These are phyloP conservation scores for Entomortierella beljakovae DNA, from an alignment of 192 early-diverging fungal genomes.

Conservation along the genomic window DNA sequence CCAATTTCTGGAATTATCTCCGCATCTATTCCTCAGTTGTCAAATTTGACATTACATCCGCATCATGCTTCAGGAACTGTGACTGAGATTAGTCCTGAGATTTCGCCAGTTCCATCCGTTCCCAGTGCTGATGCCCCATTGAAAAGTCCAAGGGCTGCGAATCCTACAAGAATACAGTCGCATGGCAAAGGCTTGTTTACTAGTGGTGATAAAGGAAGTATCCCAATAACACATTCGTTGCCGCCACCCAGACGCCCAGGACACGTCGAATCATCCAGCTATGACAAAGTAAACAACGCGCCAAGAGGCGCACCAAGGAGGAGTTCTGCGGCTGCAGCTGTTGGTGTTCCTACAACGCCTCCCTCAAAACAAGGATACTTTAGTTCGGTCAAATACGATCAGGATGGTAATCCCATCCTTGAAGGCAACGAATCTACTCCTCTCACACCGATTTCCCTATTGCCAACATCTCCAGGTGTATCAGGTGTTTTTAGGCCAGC, in stretches of 20 bases:
- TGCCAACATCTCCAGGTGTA: not conserved
- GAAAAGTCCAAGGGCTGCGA: no score
- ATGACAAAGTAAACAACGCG: not conserved
- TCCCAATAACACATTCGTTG: constrained; percentile 9
- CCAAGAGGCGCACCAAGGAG: constrained; percentile 13
- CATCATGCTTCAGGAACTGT: not conserved
- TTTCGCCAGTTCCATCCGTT: no score
- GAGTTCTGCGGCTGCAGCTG: constrained; percentile 40
- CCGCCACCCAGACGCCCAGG: constrained; percentile 37
- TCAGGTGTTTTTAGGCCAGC: constrained; percentile 8
- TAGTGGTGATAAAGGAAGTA: not conserved
- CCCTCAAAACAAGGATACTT: not conserved
- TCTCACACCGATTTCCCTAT: not conserved
- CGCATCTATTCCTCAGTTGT: not conserved
- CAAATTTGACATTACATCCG: not conserved
- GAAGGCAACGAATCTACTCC: not conserved
- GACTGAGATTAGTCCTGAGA: not conserved
- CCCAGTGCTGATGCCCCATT: no score
- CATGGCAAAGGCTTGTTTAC: no score
- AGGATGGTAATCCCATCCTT: not conserved
- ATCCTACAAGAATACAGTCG: no score
- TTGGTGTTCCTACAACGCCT: not conserved
- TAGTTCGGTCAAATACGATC: no score
- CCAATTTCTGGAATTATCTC: constrained; percentile 33
- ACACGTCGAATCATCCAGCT: not conserved